Conservation (phyloP, 129 eudicot genomes). For the Centaurea solstitialis region DNA sequence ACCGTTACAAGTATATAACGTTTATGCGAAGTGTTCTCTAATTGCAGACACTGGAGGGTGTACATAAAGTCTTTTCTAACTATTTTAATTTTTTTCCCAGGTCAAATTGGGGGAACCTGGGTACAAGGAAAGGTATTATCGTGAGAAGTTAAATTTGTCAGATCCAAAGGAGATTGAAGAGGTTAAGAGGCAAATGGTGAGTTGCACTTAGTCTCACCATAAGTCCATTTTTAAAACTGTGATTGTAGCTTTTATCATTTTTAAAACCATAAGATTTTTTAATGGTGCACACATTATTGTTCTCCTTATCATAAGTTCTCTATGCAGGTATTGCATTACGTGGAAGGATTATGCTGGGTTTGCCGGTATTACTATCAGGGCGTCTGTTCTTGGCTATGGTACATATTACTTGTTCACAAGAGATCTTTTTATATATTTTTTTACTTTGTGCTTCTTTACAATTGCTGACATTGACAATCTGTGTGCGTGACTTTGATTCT, state of each 20-base stretch:
- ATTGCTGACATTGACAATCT: conserved; percentile 13
- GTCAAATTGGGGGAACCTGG: conserved; percentile 96
- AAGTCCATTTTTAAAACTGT: background rate
- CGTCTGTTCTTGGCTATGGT: conserved; percentile 99
- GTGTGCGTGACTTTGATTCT: background rate
- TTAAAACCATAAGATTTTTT: conserved; percentile 5
- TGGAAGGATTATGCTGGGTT: conserved; percentile 99
- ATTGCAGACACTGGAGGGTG: background rate
- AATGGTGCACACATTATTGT: background rate
- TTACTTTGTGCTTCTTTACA: background rate
- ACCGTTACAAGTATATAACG: background rate
- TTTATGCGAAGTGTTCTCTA: background rate
- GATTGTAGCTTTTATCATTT: background rate
- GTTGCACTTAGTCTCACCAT: conserved; percentile 25
- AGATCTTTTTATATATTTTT: background rate
- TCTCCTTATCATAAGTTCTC: background rate
- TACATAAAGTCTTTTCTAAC: background rate
- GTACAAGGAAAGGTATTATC: conserved; percentile 90
- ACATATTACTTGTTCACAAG: conserved; percentile 11
- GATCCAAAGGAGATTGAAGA: conserved; percentile 65
- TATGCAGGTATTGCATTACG: conserved; percentile 87
- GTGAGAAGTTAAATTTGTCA: conserved; percentile 76
- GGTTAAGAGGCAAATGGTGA: conserved; percentile 66
- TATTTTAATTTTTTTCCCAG: conserved; percentile 31
- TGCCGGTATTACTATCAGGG: conserved; percentile 96